These are phyloP conservation scores for Hortiboletus rubellus DNA, from an alignment of 1,284 basidiomycete genomes.

Conservation along the genomic window DNA sequence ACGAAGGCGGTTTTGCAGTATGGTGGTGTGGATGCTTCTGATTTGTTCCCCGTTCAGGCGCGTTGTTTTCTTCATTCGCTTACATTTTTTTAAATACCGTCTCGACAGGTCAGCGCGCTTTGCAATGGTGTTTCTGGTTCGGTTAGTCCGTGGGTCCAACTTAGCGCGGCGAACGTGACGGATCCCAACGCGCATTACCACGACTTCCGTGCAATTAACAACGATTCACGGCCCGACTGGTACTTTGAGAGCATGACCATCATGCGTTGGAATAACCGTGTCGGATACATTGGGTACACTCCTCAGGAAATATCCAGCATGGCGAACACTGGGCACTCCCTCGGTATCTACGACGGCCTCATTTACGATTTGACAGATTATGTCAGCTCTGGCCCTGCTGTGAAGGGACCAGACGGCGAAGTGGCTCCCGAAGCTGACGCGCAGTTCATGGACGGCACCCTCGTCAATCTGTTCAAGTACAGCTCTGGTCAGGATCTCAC, in stretches of 20 bases:
- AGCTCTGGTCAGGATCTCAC: constrained; percentile 87
- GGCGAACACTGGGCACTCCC: constrained; percentile 62
- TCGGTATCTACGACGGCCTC: constrained; percentile 82
- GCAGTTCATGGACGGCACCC: constrained; percentile 78
- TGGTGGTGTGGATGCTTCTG: constrained; percentile 75
- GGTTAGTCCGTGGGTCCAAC: constrained; percentile 82
- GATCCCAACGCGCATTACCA: constrained; percentile 88
- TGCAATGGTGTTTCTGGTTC: constrained; percentile 85
- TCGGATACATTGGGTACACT: constrained; percentile 90
- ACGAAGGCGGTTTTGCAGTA: constrained; percentile 78
- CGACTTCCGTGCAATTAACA: constrained; percentile 88
- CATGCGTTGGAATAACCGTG: constrained; percentile 86
- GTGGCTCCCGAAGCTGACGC: constrained; percentile 57
- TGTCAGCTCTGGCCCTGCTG: constrained; percentile 57
- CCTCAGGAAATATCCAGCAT: constrained; percentile 74
- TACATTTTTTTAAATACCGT: constrained; percentile 3
- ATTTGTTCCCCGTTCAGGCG: constrained; percentile 93
- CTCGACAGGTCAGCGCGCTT: constrained; percentile 78
- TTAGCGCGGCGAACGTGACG: constrained; percentile 80
- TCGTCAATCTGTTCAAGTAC: constrained; percentile 83
- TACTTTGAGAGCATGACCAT: constrained; percentile 91
- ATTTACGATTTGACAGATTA: constrained; percentile 92
- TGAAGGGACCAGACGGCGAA: constrained; percentile 61
- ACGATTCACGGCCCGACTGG: constrained; percentile 95
- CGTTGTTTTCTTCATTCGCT: constrained; percentile 11